Evolutionary conservation across 2,329 filamentous ascomycete species (phyloP).

Genomic region (Alternaria dauci): DNA sequence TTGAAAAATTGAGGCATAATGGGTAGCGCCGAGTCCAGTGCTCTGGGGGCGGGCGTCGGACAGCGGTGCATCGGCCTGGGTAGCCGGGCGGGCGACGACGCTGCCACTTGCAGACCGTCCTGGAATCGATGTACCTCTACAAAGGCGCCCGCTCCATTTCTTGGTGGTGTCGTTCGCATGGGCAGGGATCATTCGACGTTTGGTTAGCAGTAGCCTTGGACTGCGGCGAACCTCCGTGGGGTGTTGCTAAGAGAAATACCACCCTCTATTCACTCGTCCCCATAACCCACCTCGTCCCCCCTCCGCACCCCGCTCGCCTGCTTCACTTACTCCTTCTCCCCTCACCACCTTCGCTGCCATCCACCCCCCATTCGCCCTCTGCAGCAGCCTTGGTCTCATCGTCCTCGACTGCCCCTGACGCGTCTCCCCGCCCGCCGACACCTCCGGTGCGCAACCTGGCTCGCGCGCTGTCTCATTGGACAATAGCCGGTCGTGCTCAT

Average conservation of each 20-base stretch:
- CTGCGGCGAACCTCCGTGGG: slow-evolving; percentile 33
- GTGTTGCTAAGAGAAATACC: slow-evolving; percentile 42
- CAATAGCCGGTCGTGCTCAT: slow-evolving; percentile 14
- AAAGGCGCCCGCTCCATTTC: slow-evolving; percentile 24
- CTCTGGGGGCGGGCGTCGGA: slow-evolving; percentile 14
- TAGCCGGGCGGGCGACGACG: slow-evolving; percentile 6
- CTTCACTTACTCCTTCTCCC: slow-evolving; percentile 4
- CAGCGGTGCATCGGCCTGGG: slow-evolving; percentile 13
- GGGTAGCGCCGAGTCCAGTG: slow-evolving; percentile 9
- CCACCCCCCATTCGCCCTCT: slow-evolving; percentile 10
- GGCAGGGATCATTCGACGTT: slow-evolving; percentile 32
- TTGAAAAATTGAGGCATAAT: slow-evolving; percentile 9
- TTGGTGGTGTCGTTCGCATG: slow-evolving; percentile 36
- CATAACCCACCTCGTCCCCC: slow-evolving; percentile 18
- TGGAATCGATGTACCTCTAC: slow-evolving; percentile 31
- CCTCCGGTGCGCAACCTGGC: slow-evolving; percentile 17
- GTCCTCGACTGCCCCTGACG: slow-evolving; percentile 12
- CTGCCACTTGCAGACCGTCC: slow-evolving; percentile 5
- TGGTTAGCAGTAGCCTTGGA: slow-evolving; percentile 22
- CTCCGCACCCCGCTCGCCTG: slow-evolving; percentile 24
- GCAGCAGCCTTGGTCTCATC: slow-evolving; percentile 7
- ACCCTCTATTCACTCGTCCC: slow-evolving; percentile 28
- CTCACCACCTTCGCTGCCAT: slow-evolving; percentile 6
- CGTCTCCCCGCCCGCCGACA: slow-evolving; percentile 22
- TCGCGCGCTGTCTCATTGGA: slow-evolving; percentile 20